Conservation (phyloP, 495 filamentous ascomycete genomes). For the Daldinia grandis region DNA sequence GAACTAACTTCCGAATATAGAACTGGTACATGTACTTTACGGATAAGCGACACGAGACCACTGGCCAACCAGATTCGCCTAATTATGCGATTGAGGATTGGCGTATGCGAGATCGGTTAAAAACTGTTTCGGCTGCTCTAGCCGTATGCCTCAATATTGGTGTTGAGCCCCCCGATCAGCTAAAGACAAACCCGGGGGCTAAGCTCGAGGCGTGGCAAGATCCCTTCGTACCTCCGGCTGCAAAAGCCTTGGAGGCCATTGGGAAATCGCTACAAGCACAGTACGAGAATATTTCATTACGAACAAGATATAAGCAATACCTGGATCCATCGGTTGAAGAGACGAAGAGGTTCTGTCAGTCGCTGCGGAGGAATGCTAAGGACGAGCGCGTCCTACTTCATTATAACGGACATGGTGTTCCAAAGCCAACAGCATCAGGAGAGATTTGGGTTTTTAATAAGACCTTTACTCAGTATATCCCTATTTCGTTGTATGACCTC, state of each 20-base stretch:
- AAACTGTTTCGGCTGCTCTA: slow-evolving; percentile 94
- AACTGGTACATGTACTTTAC: slow-evolving; percentile 99
- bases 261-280: slow-evolving; percentile 94
- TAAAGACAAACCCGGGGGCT: slow-evolving; percentile 91
- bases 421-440: slow-evolving; percentile 91
- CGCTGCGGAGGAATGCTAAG: slow-evolving; percentile 87
- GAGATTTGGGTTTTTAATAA: slow-evolving; percentile 99
- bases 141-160: slow-evolving; percentile 97
- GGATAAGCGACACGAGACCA: slow-evolving; percentile 97
- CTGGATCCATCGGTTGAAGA: slow-evolving; percentile 96
- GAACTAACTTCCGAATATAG: slow-evolving; percentile 53
- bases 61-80: slow-evolving; percentile 78
- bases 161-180: slow-evolving; percentile 92
- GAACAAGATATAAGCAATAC: slow-evolving; percentile 96
- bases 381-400: slow-evolving; percentile 95
- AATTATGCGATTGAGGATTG: slow-evolving; percentile 80
- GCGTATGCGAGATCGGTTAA: slow-evolving; percentile 95
- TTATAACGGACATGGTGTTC: slow-evolving; percentile 99
- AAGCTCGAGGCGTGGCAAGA: slow-evolving; percentile 98
- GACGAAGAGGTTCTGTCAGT: slow-evolving; percentile 93
- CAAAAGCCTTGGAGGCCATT: slow-evolving; percentile 91
- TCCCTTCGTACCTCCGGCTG: slow-evolving; percentile 77
- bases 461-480: slow-evolving; percentile 98
- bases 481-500: slow-evolving; percentile 93
- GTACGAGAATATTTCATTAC: slow-evolving; percentile 92